phyloP scores from a whole-genome alignment of 108 stramenopile species.

The Fistulifera solaris region DNA sequence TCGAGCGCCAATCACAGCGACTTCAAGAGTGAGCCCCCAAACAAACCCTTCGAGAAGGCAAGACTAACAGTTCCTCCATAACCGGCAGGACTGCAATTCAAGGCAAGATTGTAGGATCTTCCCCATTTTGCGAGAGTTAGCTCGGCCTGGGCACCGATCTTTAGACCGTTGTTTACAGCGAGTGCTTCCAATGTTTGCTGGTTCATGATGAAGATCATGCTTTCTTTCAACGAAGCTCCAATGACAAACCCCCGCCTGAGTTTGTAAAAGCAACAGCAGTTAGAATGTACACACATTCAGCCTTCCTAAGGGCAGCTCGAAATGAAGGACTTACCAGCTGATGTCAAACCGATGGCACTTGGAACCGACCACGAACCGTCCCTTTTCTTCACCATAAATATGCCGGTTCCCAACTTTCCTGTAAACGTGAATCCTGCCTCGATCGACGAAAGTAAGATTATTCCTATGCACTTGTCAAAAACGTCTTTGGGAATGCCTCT shows the following conservation, averaged over 20 bases:
- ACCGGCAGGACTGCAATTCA: background rate
- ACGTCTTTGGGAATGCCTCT: constrained; percentile 48
- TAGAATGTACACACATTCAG: too few relatives aligned
- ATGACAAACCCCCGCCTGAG: constrained; percentile 33
- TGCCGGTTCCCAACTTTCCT: constrained; percentile 53
- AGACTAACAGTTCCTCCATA: constrained; percentile 27
- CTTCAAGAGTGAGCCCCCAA: constrained; percentile 55
- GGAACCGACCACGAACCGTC: constrained; percentile 49
- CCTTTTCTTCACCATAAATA: constrained; percentile 33
- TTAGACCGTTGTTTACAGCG: background rate
- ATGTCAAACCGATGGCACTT: constrained; percentile 33
- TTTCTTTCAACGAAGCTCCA: constrained; percentile 61
- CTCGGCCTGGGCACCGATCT: constrained; percentile 9
- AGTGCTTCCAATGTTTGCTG: constrained; percentile 11
- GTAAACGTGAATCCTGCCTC: constrained; percentile 66
- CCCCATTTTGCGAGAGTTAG: constrained; percentile 2
- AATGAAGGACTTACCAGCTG: too few relatives aligned
- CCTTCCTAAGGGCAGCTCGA: too few relatives aligned
- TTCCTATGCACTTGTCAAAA: constrained; percentile 42
- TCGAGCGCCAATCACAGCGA: constrained; percentile 45
- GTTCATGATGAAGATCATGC: constrained; percentile 31
- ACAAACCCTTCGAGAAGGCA: constrained; percentile 54
- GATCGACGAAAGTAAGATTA: constrained; percentile 48
- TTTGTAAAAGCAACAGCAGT: constrained; percentile 15
- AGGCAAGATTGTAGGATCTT: background rate